Evolutionary conservation across 2,329 filamentous ascomycete genomes (phyloP), one percentile per base, ranked within the genome.

Genomic region (Fusarium proliferatum): DNA sequence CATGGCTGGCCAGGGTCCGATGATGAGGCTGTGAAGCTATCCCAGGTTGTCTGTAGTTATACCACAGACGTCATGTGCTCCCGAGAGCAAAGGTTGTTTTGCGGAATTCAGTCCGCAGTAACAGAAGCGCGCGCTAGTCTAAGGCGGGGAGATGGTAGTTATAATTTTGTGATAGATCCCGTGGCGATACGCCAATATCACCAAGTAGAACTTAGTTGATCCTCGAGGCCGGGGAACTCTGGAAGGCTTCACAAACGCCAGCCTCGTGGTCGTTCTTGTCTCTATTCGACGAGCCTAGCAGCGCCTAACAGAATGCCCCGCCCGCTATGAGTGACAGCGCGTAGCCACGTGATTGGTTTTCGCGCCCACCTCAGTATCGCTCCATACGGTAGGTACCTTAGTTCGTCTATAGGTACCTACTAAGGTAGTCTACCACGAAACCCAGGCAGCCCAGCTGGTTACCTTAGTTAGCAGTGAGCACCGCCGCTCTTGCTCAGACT

Each of bases 1-100:
- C 82, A 84, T 84, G 56, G 52, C 63, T 51, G 64, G 45, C 46
- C 41, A 64, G 68, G 41, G 66, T 48, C 33, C 21, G 52, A 43
- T 36, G 39, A 66, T 64, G 21, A 43, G 53, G 61, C n/a, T 58
- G 56, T 63, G 60, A 66, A 63, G 69, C 43, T 70, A 61, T 76
- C 34, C 49, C 60, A 48, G 30, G 41, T 28, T 34, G 39, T 26
- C 41, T 16, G 23, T 58, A 36, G 55, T 17, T 67, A 64, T 76
- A 43, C 42, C 67, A 41, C 36, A 60, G 57, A 57, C 61, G 71
- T 69, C 67, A 66, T 62, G 58, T 61, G 52, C 30, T n/a, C 49
- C n/a, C n/a, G 48, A 42, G 42, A 34, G 26, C 36, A 60, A 52
- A 52, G 55, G 49, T 53, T 51, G 45, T 53, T 56, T 45, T 45